Percentiles rank a stretch among this genome's conserved stretches.
Conservation (phyloP, 2,329 filamentous ascomycete species). For the Clonostachys sp. region DNA sequence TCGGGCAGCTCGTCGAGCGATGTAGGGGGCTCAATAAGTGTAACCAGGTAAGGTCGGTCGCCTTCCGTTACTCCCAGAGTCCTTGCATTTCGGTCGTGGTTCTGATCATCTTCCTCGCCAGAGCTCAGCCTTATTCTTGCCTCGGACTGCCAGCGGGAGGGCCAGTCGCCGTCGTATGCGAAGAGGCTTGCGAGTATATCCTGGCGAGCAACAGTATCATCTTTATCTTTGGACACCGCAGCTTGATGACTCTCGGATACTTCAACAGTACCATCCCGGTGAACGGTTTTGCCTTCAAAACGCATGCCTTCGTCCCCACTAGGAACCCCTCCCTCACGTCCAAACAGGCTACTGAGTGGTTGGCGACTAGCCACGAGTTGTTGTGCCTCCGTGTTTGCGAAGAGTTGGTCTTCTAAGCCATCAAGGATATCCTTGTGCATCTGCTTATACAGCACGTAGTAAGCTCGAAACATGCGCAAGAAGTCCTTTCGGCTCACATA, state of each 20-base stretch:
- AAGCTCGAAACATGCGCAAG: slow-evolving; percentile 84
- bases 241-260: slow-evolving; percentile 36
- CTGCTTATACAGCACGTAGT: slow-evolving; percentile 86
- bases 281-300: slow-evolving; percentile 63
- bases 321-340: slow-evolving; percentile 66
- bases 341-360: slow-evolving; percentile 70
- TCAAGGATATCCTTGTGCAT: slow-evolving; percentile 81
- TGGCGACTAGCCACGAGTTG: slow-evolving; percentile 72
- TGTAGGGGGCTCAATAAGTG: slow-evolving; percentile 39
- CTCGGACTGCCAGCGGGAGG: background rate
- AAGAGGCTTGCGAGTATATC: slow-evolving; percentile 55
- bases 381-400: slow-evolving; percentile 70
- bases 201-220: slow-evolving; percentile 56
- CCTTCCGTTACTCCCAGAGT: slow-evolving; percentile 8
- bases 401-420: slow-evolving; percentile 71
- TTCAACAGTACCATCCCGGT: slow-evolving; percentile 59
- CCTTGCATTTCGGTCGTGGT: slow-evolving; percentile 12
- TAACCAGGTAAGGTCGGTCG: slow-evolving; percentile 34
- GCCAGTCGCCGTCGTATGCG: slow-evolving; percentile 22
- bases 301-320: slow-evolving; percentile 49
- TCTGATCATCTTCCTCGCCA: slow-evolving; percentile 21
- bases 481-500: slow-evolving; percentile 84
- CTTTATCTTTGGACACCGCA: slow-evolving; percentile 15
- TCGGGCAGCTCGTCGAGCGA: slow-evolving; percentile 35
- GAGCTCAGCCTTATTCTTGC: background rate